These are phyloP conservation scores for Rhodocollybia butyracea DNA, from an alignment of 768 basidiomycete species.

Conservation along the genomic window DNA sequence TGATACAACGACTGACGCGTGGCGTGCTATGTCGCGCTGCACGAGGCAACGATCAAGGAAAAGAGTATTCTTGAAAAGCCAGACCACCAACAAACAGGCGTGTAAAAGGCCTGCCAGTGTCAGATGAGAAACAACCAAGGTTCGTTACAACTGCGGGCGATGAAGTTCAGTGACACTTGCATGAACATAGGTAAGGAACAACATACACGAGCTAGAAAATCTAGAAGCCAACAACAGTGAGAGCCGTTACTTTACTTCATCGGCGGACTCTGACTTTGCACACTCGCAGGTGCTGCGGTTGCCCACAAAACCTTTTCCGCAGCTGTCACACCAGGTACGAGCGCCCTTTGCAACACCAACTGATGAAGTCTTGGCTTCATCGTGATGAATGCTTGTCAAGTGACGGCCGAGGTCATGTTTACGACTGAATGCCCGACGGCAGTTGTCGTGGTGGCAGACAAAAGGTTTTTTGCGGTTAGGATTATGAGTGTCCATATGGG, in stretches of 20 bases:
- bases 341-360: slow-evolving; percentile 68
- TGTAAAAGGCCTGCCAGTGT: slow-evolving; percentile 22
- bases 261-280: slow-evolving; percentile 32
- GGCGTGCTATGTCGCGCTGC: slow-evolving; percentile 32
- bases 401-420: slow-evolving; percentile 94
- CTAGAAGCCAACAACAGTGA: slow-evolving; percentile 11
- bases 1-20: slow-evolving; percentile 55
- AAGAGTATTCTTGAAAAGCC: slow-evolving; percentile 27
- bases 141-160: too few species aligned
- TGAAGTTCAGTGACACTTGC: not conserved
- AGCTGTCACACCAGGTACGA: slow-evolving; percentile 70
- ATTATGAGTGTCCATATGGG: slow-evolving; percentile 73
- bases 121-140: too few species aligned
- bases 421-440: slow-evolving; percentile 90
- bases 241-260: slow-evolving; percentile 49
- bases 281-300: slow-evolving; percentile 55
- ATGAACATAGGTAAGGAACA: not conserved
- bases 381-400: slow-evolving; percentile 79
- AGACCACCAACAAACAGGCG: slow-evolving; percentile 10
- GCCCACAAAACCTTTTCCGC: slow-evolving; percentile 68
- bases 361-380: slow-evolving; percentile 45
- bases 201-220: slow-evolving; percentile 1
- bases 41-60: slow-evolving; percentile 15
- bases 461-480: slow-evolving; percentile 88
- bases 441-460: slow-evolving; percentile 80